Percentiles rank a stretch among this genome's conserved stretches.
phyloP scores from a whole-genome alignment of 352 stramenopile species.

The Phytophthora lateralis region DNA sequence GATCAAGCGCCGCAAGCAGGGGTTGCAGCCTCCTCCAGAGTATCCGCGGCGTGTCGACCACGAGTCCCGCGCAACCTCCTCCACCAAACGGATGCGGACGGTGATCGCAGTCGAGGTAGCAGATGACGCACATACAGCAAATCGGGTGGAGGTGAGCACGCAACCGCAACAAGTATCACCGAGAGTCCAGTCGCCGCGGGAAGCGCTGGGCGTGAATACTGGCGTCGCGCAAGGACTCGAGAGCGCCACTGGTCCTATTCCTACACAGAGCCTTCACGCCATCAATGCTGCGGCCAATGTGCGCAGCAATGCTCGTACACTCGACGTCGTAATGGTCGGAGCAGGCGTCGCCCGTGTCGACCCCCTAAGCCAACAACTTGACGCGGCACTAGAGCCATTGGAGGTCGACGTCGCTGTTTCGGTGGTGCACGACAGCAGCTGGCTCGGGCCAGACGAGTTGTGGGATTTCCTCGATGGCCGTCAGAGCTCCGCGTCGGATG shows the following conservation, averaged over 20 bases:
- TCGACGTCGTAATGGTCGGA: constrained; percentile 10
- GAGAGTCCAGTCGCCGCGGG: constrained; percentile 23
- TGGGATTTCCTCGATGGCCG: constrained; percentile 25
- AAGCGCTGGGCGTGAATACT: constrained; percentile 13
- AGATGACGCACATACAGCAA: constrained; percentile 9
- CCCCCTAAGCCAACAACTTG: constrained; percentile 4
- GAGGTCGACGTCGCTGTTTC: constrained; percentile 18
- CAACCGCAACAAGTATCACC: constrained; percentile 17
- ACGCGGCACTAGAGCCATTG: constrained; percentile 21
- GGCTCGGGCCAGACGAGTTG: constrained; percentile 20
- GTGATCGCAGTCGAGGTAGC: constrained; percentile 1
- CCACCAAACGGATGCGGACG: constrained; percentile 29
- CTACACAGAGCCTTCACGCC: constrained; percentile 12
- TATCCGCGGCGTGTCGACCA: not conserved
- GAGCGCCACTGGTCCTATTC: constrained; percentile 19
- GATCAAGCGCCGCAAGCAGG: constrained; percentile 45
- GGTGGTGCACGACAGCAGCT: constrained; percentile 27
- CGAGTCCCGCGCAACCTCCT: not conserved
- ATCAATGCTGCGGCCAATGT: not conserved
- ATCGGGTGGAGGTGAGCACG: constrained; percentile 10
- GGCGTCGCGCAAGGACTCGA: not conserved
- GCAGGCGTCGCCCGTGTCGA: constrained; percentile 2
- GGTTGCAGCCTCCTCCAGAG: constrained; percentile 5
- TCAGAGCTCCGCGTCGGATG: constrained; percentile 4
- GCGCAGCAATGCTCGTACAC: constrained; percentile 11